Base-by-base conservation (phyloP, 2,329 filamentous ascomycete species). In the Monosporascus sp. region DNA sequence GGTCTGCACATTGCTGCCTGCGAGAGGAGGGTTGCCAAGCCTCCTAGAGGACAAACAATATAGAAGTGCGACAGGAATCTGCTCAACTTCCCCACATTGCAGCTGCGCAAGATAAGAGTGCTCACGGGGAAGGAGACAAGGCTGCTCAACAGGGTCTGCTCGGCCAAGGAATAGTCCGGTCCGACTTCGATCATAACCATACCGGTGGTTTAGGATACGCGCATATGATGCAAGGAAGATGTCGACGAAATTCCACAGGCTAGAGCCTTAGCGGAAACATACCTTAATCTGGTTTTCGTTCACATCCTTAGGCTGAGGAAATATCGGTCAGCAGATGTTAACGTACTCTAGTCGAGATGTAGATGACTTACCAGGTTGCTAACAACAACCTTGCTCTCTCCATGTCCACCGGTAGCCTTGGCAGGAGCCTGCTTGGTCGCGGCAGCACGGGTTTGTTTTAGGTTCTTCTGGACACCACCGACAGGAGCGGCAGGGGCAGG, bases 211-310 rank as follows among this genome's bases (percentile, higher is more conserved):
- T 56, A 62, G 54, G 54, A 55, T 64, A 65, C 59, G 61, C 61
- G 65, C 62, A 61, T 59, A 61, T 60, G 64, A 62, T 66, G 64
- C 58, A 65, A 65, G 63, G 67, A 71, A 76, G 70, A 75, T 77
- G 83, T 82, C 84, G 84, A 87, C 81, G 76, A 81, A 84, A 86
- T 80, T 83, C 84, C 83, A 80, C 81, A 78, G 84, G 79, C 74
- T 69, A 73, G 69, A 76, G 83, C 85, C 86, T 86, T 80, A 88
- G 83, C 80, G 85, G 91, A 88, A 91, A 99, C 94, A 95, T 99
- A 99, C 94, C 94, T 99, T 97, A 80, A 99, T 95, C 86, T 95
- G 90, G 78, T 78, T 79, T 83, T 97, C 93, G 77, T 85, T 90
- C 74, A 99, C 91, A 85, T 99, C 94, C 79, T 87, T 86, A 72